Conservation (phyloP, 129 eudicot genomes). For the Chrysanthemum makinoi region DNA sequence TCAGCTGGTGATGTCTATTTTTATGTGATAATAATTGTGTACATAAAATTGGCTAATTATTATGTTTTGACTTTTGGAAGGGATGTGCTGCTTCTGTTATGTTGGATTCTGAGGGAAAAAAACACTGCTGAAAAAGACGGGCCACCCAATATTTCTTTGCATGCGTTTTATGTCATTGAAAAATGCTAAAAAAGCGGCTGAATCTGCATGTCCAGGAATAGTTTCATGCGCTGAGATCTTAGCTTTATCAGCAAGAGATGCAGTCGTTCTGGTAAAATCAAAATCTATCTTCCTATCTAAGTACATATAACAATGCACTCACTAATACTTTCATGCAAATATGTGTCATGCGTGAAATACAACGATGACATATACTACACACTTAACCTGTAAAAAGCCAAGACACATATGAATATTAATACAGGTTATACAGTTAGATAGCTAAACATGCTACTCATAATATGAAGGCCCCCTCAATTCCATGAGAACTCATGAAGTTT, state of each 20-base stretch:
- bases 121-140: slow-evolving; percentile 78
- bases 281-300: background rate
- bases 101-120: slow-evolving; percentile 51
- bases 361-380: too few species aligned
- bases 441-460: too few species aligned
- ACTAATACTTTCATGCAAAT: too few species aligned
- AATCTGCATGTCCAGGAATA: slow-evolving; percentile 66
- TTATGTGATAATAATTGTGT: slow-evolving; percentile 8
- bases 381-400: too few species aligned
- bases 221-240: slow-evolving; percentile 88
- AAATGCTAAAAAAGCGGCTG: slow-evolving; percentile 62
- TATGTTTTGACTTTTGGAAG: slow-evolving; percentile 23
- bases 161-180: slow-evolving; percentile 68
- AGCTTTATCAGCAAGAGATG: slow-evolving; percentile 80
- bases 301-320: background rate
- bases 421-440: too few species aligned
- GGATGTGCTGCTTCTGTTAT: slow-evolving; percentile 89
- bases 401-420: too few species aligned
- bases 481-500: too few species aligned
- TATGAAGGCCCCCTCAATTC: too few species aligned
- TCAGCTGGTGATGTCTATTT: background rate
- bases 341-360: too few species aligned
- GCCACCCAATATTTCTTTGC: slow-evolving; percentile 71
- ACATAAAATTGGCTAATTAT: slow-evolving; percentile 1
- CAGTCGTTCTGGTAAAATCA: slow-evolving; percentile 57